These are phyloP conservation scores for Pleurotus ostreatus DNA, from an alignment of 768 basidiomycete genomes.

Conservation along the genomic window DNA sequence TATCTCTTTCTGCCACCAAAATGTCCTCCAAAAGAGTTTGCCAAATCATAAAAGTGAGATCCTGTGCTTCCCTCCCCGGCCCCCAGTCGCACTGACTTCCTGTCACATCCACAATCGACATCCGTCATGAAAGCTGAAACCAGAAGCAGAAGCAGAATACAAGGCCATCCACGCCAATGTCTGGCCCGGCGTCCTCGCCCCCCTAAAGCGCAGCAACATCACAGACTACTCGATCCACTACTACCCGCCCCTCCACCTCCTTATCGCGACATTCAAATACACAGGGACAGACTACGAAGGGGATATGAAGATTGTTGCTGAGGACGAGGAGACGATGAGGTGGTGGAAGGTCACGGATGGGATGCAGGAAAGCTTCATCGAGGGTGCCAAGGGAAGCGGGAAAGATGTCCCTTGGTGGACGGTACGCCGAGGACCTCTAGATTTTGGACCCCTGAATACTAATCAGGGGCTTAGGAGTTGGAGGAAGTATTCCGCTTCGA, in stretches of 20 bases:
- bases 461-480: not conserved
- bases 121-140: constrained; percentile 42
- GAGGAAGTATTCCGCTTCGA: constrained; percentile 8
- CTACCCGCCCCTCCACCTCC: constrained; percentile 54
- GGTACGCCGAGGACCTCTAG: constrained; percentile 27
- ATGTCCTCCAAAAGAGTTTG: constrained; percentile 48
- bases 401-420: constrained; percentile 69
- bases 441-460: not conserved
- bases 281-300: constrained; percentile 57
- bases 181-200: constrained; percentile 67
- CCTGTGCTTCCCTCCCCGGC: not conserved
- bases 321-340: constrained; percentile 63
- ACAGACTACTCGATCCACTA: constrained; percentile 76
- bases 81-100: not conserved
- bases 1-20: too few species aligned
- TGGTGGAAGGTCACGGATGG: constrained; percentile 78
- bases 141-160: constrained; percentile 46
- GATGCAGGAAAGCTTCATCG: constrained; percentile 77
- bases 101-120: not conserved
- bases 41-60: constrained; percentile 64
- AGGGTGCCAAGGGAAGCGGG: constrained; percentile 66
- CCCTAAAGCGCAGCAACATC: constrained; percentile 59
- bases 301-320: constrained; percentile 63
- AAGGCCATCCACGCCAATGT: constrained; percentile 55
- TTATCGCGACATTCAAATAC: constrained; percentile 82